Base-by-base conservation (phyloP, 495 filamentous ascomycete genomes). In the Hypoxylon cercidicola region DNA sequence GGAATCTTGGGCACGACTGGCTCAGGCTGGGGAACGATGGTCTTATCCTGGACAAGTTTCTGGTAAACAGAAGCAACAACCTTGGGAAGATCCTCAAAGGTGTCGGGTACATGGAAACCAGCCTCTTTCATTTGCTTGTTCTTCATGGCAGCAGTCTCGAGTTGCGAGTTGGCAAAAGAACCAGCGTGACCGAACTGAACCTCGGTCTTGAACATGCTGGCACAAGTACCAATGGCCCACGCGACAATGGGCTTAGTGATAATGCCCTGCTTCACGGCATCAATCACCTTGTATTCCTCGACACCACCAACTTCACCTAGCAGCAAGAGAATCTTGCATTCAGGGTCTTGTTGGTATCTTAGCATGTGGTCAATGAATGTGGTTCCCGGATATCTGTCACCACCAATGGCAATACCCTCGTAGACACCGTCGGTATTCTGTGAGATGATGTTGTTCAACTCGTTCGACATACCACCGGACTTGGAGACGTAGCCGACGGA, bases 401-500 rank as follows among this genome's bases (percentile, higher is more conserved):
- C 95, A 82, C 95, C 95, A 80, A 99, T 99, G 68, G 95, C 95
- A 71, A 99, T 90, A 87, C 95, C 95, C 85, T 99, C 95, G 77
- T 96, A 95, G 39, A 99, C 96, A 85, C 95, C 95, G 76, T 99
- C 93, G 65, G 95, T 97, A 73, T 81, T 94, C 74, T 96, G 89
- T 54, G 93, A 87, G 73, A 99, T 89, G 80, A 99, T 98, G 88
- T 99, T 99, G 89, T 99, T 99, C 75, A 99, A 80, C 86, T 99
- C 95, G 85, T 99, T 99, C 75, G 93, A 97, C 95, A 99, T 99
- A 85, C 95, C 95, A 74, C 95, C 95, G 45, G 95, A 99, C 85
- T 99, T 99, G 84, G 96, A 98, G 78, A 99, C 95, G 77, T 99
- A 99, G 72, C 91, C 95, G 64, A 99, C 93, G 52, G 96, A 98